These are phyloP conservation scores for Populus tremula DNA, from an alignment of 345 rosid genomes.

Conservation along the genomic window DNA sequence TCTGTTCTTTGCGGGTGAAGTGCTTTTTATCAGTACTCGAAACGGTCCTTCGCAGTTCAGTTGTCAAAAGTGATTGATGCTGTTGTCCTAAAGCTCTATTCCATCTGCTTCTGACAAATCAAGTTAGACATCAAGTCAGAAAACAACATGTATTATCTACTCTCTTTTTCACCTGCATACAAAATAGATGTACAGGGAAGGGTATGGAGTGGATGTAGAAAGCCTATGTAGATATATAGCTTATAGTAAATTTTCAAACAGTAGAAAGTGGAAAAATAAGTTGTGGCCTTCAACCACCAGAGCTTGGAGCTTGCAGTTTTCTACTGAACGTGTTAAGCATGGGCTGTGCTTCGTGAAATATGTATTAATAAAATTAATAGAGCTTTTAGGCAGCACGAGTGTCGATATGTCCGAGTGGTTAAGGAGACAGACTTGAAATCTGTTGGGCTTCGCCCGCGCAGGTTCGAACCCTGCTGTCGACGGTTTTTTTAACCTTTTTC, in stretches of 20 bases:
- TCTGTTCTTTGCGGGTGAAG: neutral
- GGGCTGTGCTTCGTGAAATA: too few relatives aligned
- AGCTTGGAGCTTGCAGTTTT: too few relatives aligned
- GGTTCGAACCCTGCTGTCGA: conserved; percentile 99
- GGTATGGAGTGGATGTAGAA: too few relatives aligned
- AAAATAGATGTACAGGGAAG: too few relatives aligned
- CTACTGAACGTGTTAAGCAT: too few relatives aligned
- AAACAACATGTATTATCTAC: too few relatives aligned
- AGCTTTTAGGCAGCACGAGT: rapidly evolving
- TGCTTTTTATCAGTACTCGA: neutral
- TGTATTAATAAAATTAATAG: rapidly evolving
- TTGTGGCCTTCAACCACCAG: too few relatives aligned
- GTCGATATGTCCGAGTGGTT: conserved; percentile 92
- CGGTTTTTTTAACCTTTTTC: neutral
- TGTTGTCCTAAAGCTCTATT: neutral
- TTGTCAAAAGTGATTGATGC: neutral
- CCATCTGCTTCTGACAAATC: neutral
- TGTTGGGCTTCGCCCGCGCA: conserved; percentile 98
- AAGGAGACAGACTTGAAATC: conserved; percentile 99
- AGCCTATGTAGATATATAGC: too few relatives aligned
- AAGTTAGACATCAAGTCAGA: too few relatives aligned
- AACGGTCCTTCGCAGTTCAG: neutral
- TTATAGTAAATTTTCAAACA: too few relatives aligned
- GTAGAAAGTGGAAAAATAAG: too few relatives aligned
- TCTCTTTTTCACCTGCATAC: too few relatives aligned